A percentile compares a stretch with the other conserved stretches of the same genome.
phyloP scores from a whole-genome alignment of 176 grass and related monocot species.

The Avena insularis region DNA sequence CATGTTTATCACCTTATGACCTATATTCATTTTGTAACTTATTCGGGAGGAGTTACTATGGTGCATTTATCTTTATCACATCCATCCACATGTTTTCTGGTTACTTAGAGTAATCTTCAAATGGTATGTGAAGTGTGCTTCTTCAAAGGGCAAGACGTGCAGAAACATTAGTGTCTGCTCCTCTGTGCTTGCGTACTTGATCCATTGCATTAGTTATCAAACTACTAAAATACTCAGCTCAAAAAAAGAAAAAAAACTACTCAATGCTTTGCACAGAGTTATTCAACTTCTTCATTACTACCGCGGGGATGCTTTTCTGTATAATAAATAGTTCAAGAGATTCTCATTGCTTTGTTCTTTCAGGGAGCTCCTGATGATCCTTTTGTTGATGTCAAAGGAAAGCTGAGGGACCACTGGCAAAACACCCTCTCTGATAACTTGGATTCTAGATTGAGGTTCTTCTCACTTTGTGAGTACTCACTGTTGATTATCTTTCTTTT shows the following conservation, averaged over 20 bases:
- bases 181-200: background rate
- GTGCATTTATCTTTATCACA: conserved; percentile 9
- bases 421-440: conserved; percentile 44
- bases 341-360: conserved; percentile 29
- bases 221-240: background rate
- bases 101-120: background rate
- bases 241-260: background rate
- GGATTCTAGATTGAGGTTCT: conserved; percentile 59
- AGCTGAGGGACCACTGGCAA: conserved; percentile 68
- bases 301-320: conserved; percentile 3
- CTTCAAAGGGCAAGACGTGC: background rate
- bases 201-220: conserved; percentile 2
- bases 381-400: conserved; percentile 57
- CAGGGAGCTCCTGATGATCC: conserved; percentile 48
- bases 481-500: background rate
- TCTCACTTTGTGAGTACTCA: conserved; percentile 71
- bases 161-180: background rate
- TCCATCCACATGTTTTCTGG: background rate
- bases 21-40: conserved; percentile 13
- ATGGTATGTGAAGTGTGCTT: background rate
- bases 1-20: conserved; percentile 27
- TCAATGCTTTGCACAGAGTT: conserved; percentile 16
- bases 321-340: conserved; percentile 1
- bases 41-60: background rate
- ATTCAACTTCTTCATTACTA: background rate